Evolutionary conservation across 2,329 filamentous ascomycete genomes (phyloP), one percentile per base, ranked within the genome.

Genomic region (Trichoderma sp.): DNA sequence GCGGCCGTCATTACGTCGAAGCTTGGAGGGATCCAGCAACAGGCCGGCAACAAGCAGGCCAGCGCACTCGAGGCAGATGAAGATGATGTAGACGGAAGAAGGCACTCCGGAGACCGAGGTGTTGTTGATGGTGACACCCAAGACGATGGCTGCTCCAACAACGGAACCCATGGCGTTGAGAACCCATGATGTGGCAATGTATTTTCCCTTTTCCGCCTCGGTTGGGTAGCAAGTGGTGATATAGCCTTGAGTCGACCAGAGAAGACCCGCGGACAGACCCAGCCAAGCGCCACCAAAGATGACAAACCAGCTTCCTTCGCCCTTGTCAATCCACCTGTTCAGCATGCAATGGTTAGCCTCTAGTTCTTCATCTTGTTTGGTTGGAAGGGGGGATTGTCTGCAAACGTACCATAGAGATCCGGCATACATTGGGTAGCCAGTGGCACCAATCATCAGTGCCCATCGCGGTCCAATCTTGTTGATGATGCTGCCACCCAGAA

Each of bases 121-220:
- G 70, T 72, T 72, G 57, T 72, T 50, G 13, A 68, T 32, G 8
- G 70, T 72, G 30, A 72, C 57, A 1, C 70, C 70, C 23, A 72
- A 11, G 30, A 72, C 70, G 30, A 72, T 68, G 57, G 70, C 70
- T 69, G 70, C 70, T 74, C 95, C 95, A 80, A 97, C 93, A 73
- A 97, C 94, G 76, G 91, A 94, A 76, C 95, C 95, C 72, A 95
- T 81, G 82, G 97, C 97, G 86, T 97, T 97, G 78, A 98, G 96
- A 80, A 94, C 90, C 95, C 95, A 97, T 83, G 97, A 97, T 84
- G 90, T 91, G 73, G 92, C 93, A 80, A 97, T 97, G 81, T 94
- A 97, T 73, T 91, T 90, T 58, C 95, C 95, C 85, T 97, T 97
- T 74, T 89, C 88, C 36, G 88, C 81, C 82, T 97, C 95, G 20